Percentiles rank a stretch among this genome's conserved stretches.
Conservation (phyloP, 306 rosid species). For the Inga laurina region DNA sequence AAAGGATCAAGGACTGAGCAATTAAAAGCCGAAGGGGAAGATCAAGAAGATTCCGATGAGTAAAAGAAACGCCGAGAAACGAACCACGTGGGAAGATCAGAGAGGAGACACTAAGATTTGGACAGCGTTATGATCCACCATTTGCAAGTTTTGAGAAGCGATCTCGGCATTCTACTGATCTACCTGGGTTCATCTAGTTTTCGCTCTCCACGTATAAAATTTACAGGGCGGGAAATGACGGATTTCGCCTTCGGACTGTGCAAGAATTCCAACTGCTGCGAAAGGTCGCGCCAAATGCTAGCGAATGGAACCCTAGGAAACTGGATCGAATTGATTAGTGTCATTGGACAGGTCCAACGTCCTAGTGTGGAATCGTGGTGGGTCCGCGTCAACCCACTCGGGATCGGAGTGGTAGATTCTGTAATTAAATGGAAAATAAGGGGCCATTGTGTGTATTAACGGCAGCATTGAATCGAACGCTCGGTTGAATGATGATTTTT, state of each 20-base stretch:
- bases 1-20: background rate
- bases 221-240: conserved; percentile 20
- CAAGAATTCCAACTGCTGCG: conserved; percentile 30
- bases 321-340: no score
- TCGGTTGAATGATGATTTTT: background rate
- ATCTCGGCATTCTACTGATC: conserved; percentile 13
- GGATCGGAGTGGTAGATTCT: background rate
- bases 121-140: conserved; percentile 20
- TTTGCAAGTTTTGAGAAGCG: conserved; percentile 2
- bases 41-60: background rate
- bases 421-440: background rate
- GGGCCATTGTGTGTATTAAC: background rate
- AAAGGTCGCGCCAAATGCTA: background rate
- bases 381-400: background rate
- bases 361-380: background rate
- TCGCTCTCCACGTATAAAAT: conserved; percentile 14
- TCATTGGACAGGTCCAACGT: no score
- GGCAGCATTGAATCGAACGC: background rate
- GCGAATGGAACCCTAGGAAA: background rate
- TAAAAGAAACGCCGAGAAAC: background rate
- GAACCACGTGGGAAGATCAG: background rate
- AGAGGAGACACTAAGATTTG: conserved; percentile 18
- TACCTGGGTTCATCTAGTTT: background rate
- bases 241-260: conserved; percentile 11
- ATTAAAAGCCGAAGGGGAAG: background rate